Percentiles rank a stretch among this genome's conserved stretches.
Evolutionary conservation across 2,329 filamentous ascomycete genomes (phyloP).

Genomic region (Claviceps africana): DNA sequence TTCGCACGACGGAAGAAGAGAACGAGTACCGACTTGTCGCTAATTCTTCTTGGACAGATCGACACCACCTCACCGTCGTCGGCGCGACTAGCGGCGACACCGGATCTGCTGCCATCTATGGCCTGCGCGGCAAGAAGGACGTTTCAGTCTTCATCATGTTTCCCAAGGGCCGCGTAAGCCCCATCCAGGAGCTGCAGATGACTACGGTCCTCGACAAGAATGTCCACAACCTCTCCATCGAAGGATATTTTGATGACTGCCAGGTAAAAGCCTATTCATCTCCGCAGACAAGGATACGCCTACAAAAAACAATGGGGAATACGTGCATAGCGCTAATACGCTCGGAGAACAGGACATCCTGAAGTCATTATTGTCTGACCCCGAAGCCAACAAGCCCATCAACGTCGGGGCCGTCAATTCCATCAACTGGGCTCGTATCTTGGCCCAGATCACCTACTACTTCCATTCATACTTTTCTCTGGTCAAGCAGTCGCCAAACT

Average conservation of each 20-base stretch:
- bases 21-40: background rate
- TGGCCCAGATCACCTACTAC: slow-evolving; percentile 96
- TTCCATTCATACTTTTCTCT: slow-evolving; percentile 89
- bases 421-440: slow-evolving; percentile 90
- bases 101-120: slow-evolving; percentile 91
- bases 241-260: slow-evolving; percentile 91
- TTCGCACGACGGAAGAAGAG: background rate
- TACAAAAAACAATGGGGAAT: too few species aligned
- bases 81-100: slow-evolving; percentile 82
- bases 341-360: slow-evolving; percentile 55
- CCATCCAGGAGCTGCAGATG: slow-evolving; percentile 94
- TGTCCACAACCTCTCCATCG: slow-evolving; percentile 81
- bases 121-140: slow-evolving; percentile 88
- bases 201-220: slow-evolving; percentile 83
- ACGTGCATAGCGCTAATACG: background rate
- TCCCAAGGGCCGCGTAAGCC: slow-evolving; percentile 79
- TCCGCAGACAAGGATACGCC: too few species aligned
- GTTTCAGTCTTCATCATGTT: slow-evolving; percentile 91
- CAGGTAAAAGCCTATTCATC: slow-evolving; percentile 38
- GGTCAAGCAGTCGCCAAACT: slow-evolving; percentile 41
- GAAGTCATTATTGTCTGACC: slow-evolving; percentile 80
- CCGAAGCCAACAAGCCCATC: slow-evolving; percentile 66
- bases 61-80: slow-evolving; percentile 74
- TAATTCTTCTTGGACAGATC: slow-evolving; percentile 28
- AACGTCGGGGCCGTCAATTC: slow-evolving; percentile 90